Evolutionary conservation across 2,329 filamentous ascomycete genomes (phyloP).

Genomic region (Venturiaceae sp.): DNA sequence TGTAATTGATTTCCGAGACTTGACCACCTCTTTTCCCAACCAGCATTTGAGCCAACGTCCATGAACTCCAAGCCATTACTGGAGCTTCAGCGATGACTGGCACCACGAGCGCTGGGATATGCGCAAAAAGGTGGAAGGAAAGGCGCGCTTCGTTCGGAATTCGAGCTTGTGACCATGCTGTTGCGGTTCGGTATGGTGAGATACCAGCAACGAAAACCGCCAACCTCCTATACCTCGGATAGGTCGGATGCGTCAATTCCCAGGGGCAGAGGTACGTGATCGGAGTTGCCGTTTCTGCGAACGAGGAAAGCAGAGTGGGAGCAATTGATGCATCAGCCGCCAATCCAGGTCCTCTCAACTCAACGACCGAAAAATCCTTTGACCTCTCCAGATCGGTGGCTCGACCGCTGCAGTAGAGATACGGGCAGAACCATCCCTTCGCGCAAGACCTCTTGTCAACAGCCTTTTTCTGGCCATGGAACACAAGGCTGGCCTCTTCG

Average conservation of each 20-base stretch:
- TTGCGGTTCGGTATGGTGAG: slow-evolving; percentile 23
- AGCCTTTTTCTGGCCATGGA: slow-evolving; percentile 18
- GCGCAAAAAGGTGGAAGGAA: slow-evolving; percentile 25
- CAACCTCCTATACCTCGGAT: slow-evolving; percentile 18
- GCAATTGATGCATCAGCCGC: slow-evolving; percentile 5
- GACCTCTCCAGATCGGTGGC: slow-evolving; percentile 21
- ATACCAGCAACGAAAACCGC: slow-evolving; percentile 28
- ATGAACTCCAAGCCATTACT: slow-evolving; percentile 23
- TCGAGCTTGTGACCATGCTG: slow-evolving; percentile 25
- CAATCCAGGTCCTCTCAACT: slow-evolving; percentile 27
- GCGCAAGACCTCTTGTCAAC: slow-evolving; percentile 18
- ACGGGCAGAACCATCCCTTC: slow-evolving; percentile 29
- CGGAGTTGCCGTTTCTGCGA: slow-evolving; percentile 14
- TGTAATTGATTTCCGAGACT: slow-evolving; percentile 6
- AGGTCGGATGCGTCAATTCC: background rate
- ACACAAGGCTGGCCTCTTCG: slow-evolving; percentile 26
- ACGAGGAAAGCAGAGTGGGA: background rate
- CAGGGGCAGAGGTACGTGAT: slow-evolving; percentile 11
- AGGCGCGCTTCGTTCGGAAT: slow-evolving; percentile 26
- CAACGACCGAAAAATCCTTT: slow-evolving; percentile 26
- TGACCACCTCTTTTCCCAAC: slow-evolving; percentile 8
- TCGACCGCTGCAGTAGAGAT: slow-evolving; percentile 23
- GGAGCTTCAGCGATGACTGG: slow-evolving; percentile 20
- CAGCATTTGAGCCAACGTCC: slow-evolving; percentile 23
- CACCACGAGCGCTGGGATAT: slow-evolving; percentile 26